Evolutionary conservation across 2,329 filamentous ascomycete genomes (phyloP).

Genomic region (Talaromyces verruculosus): DNA sequence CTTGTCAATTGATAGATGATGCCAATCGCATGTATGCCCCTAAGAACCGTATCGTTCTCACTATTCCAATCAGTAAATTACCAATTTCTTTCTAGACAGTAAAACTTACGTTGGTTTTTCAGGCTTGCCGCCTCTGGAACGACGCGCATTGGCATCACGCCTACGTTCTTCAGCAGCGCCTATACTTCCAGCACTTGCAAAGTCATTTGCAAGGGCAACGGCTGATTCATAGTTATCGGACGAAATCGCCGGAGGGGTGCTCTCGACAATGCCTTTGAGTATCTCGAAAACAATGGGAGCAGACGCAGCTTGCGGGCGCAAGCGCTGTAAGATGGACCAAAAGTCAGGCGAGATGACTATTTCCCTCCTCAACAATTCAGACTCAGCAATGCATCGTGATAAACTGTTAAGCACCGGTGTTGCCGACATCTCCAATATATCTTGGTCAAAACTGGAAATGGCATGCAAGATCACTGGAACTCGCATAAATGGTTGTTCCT

Average conservation of each 20-base stretch:
- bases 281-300: constrained; percentile 81
- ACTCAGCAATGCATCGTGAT: constrained; percentile 73
- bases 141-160: constrained; percentile 56
- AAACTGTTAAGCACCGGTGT: constrained; percentile 76
- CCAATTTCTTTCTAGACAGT: background rate
- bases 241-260: constrained; percentile 76
- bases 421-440: constrained; percentile 72
- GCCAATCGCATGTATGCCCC: constrained; percentile 76
- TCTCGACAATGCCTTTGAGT: constrained; percentile 72
- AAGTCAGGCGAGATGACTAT: constrained; percentile 97
- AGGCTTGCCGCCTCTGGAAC: constrained; percentile 54
- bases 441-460: constrained; percentile 81
- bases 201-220: constrained; percentile 80
- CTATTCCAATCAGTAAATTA: constrained; percentile 30
- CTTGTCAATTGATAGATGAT: constrained; percentile 79
- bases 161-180: constrained; percentile 69
- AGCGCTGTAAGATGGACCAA: constrained; percentile 80
- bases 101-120: constrained; percentile 55
- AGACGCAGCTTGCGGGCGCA: constrained; percentile 68
- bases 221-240: constrained; percentile 94
- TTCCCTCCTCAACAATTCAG: constrained; percentile 78
- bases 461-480: constrained; percentile 88
- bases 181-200: constrained; percentile 77
- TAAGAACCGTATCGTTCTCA: constrained; percentile 69
- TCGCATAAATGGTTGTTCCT: constrained; percentile 88